A percentile compares a stretch with the other conserved stretches of the same genome.
phyloP scores from a whole-genome alignment of 352 stramenopile genomes.

The Globisporangium mamillatum region DNA sequence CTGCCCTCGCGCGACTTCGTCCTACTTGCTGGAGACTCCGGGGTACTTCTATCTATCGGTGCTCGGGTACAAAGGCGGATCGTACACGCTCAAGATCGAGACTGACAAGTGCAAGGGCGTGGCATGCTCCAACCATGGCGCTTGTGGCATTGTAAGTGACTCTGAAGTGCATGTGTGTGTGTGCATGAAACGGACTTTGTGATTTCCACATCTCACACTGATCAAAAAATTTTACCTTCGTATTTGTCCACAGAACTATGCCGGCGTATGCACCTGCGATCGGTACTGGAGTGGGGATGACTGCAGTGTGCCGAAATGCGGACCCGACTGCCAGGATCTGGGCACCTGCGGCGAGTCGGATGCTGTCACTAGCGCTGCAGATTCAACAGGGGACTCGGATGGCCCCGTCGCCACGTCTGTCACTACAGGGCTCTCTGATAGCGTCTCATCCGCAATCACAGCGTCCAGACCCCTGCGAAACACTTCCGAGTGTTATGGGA shows the following conservation, averaged over 20 bases:
- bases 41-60: constrained; percentile 72
- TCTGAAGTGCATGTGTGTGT: not conserved
- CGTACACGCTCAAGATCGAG: constrained; percentile 44
- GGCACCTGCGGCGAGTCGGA: constrained; percentile 31
- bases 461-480: constrained; percentile 37
- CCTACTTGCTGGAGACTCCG: constrained; percentile 53
- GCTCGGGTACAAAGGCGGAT: constrained; percentile 45
- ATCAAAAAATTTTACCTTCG: not conserved
- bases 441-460: constrained; percentile 13
- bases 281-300: constrained; percentile 75
- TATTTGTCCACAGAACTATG: constrained; percentile 29
- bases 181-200: not conserved
- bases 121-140: constrained; percentile 57
- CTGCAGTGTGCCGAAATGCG: constrained; percentile 70
- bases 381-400: not conserved
- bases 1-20: constrained; percentile 45
- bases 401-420: not conserved
- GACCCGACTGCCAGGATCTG: constrained; percentile 65
- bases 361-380: not conserved
- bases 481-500: constrained; percentile 72
- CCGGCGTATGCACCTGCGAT: constrained; percentile 68
- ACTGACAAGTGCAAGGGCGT: constrained; percentile 66
- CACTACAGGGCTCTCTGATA: constrained; percentile 13
- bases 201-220: not conserved
- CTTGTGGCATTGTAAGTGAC: constrained; percentile 43